Evolutionary conservation across 768 basidiomycete genomes (phyloP), one percentile per base, ranked within the genome.

Genomic region (Phlegmacium glaucopus): DNA sequence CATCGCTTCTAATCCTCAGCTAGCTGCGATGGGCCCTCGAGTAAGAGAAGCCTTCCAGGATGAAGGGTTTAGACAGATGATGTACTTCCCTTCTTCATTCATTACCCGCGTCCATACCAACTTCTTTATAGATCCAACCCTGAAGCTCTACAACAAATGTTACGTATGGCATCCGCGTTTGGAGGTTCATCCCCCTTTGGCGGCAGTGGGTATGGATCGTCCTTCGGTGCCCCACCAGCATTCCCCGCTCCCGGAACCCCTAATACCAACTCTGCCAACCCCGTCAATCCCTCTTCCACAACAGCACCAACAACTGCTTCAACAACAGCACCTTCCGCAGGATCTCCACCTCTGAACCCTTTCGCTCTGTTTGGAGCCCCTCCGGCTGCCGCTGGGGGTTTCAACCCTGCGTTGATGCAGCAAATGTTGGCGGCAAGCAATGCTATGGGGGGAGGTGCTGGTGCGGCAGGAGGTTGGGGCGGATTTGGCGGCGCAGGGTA

Each of bases 1-100:
- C 57, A 85, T 95, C 53, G 78, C 83, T 0, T 78, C 79, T 44
- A 89, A 92, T 65, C 94, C 95, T 0, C 82, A 91, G 56, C 71
- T 88, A 57, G 69, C 79, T 25, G 63, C 70, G 0, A 86, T 94
- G 82, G 88, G 76, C 1, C 91, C 92, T 0, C 88, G 90, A 59
- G 79, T 91, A 13, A 76, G 93, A 16, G 72, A 85, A 50, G 73
- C 89, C 39, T 87, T 92, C 67, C 85, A 87, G 61, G 87, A 82
- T 60, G 81, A 83, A 26, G 72, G 76, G 36, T 90, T 91, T 61
- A 72, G 89, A 38, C 72, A 84, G 53, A 79, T 91, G 79, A 74
- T 92, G 85, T 87, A 54, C 38, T 82, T 72, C 9, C 40, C 43
- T 22, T 29, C 35, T 26, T 41, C 3, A 27, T 28, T 44, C 9